phyloP scores from a whole-genome alignment of 139 green algal species.

The Closterium sp. region DNA sequence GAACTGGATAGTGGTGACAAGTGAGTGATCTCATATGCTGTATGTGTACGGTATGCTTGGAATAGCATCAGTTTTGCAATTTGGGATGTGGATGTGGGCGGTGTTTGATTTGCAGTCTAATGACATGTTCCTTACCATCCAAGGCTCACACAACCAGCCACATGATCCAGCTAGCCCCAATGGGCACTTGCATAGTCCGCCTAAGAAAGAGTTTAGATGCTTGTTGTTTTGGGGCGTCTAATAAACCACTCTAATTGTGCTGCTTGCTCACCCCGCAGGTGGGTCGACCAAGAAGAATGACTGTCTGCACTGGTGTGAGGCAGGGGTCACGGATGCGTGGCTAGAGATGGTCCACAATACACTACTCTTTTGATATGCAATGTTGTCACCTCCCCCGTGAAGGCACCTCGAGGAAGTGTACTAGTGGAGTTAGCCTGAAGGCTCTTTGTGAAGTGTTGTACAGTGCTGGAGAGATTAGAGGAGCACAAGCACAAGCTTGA shows the following conservation, averaged over 20 bases:
- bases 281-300: slow-evolving; percentile 2
- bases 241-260: not conserved
- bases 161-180: too few species aligned
- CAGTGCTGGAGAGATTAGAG: not conserved
- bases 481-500: not conserved
- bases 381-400: not conserved
- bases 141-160: too few species aligned
- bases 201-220: not conserved
- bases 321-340: slow-evolving; percentile 22
- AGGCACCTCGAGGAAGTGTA: too few species aligned
- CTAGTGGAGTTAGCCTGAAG: too few species aligned
- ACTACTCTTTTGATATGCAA: not conserved
- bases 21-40: not conserved
- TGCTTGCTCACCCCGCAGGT: not conserved
- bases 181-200: too few species aligned
- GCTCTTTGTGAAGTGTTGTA: not conserved
- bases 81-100: too few species aligned
- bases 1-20: not conserved
- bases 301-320: slow-evolving; percentile 30
- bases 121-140: too few species aligned
- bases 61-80: too few species aligned
- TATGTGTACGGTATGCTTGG: too few species aligned
- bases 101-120: too few species aligned
- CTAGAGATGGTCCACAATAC: slow-evolving; percentile 25
- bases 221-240: too few species aligned